phyloP scores from a whole-genome alignment of 768 basidiomycete genomes.

The Tricholoma saponaceum region DNA sequence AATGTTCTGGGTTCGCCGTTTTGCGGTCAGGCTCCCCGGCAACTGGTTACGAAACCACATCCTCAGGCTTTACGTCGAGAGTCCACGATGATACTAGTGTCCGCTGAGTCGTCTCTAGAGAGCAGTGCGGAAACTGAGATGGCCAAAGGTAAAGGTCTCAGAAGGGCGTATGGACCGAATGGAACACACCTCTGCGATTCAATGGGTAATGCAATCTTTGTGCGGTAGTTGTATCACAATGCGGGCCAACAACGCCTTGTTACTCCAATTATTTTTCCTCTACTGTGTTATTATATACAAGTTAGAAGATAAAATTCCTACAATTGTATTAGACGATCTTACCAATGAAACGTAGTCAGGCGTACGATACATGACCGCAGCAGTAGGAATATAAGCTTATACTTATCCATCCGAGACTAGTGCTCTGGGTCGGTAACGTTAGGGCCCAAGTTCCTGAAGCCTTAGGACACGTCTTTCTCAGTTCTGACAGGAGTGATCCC shows the following conservation, averaged over 20 bases:
- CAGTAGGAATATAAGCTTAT: too few species aligned
- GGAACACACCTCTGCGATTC: neutral
- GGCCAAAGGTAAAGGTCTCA: neutral
- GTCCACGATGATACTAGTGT: neutral
- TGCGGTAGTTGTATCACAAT: neutral
- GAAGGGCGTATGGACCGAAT: neutral
- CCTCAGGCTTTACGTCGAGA: neutral
- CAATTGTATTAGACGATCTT: too few species aligned
- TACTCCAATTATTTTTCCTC: too few species aligned
- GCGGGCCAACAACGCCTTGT: neutral
- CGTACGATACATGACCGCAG: too few species aligned
- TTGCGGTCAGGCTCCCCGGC: neutral
- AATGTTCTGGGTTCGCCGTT: neutral
- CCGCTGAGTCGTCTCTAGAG: neutral
- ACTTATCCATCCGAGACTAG: too few species aligned
- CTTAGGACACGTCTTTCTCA: too few species aligned
- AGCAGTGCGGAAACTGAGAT: neutral
- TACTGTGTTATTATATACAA: too few species aligned
- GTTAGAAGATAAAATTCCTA: too few species aligned
- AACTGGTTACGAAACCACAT: neutral
- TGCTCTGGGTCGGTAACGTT: too few species aligned
- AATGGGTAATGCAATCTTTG: neutral
- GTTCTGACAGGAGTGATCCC: too few species aligned
- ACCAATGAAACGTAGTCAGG: too few species aligned
- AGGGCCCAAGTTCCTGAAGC: too few species aligned